Base-by-base conservation (phyloP, 192 early-diverging fungal genomes). In the Coemansia sp. region DNA sequence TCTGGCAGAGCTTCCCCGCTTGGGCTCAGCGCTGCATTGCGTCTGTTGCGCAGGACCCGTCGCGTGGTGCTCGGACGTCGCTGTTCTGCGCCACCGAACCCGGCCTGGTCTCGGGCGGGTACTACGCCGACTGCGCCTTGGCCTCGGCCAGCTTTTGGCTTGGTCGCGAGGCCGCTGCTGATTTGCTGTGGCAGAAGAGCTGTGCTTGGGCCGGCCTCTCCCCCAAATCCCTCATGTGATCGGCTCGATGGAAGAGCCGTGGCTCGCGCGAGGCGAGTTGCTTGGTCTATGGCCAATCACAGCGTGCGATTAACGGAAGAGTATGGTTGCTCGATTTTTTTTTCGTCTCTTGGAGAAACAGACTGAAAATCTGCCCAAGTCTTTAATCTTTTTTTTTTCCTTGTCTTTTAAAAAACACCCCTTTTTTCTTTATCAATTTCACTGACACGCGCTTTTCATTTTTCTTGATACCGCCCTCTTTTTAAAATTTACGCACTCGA, bases 21-120 rank as follows among this genome's bases (percentile, higher is more conserved):
- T 76, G 70, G 70, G 69, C 72, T 16, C 79, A 82, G 60, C 50
- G 59, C 43, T 70, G 67, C 60, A 72, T 82, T 40, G 69, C 67
- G 2, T 60, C 62, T 2, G 79, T 82, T 5, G 70, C 74, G 0
- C 73, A 82, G 64, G 69, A 69, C 51, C 74, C 73, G 1, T n/a
- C 33, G 7, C 62, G 65, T n/a, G 79, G 66, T 42, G 79, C 74
- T 0, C 74, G 79, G 37, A 82, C 74, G 33, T 74, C 70, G 56
- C 64, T 82, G 21, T 82, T 50, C 67, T 82, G 73, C 42, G 79
- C 79, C 0, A 82, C 79, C 3, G 74, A 82, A 55, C 36, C 39
- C 1, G 23, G 39, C 5, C 28, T 82, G 7, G 21, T 33, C 21
- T 73, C 74, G n/a, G 79, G 79, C 66, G 62, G 57, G 10, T 82